phyloP scores from a whole-genome alignment of 208 protist species.

The Trypanosoma caninum region DNA sequence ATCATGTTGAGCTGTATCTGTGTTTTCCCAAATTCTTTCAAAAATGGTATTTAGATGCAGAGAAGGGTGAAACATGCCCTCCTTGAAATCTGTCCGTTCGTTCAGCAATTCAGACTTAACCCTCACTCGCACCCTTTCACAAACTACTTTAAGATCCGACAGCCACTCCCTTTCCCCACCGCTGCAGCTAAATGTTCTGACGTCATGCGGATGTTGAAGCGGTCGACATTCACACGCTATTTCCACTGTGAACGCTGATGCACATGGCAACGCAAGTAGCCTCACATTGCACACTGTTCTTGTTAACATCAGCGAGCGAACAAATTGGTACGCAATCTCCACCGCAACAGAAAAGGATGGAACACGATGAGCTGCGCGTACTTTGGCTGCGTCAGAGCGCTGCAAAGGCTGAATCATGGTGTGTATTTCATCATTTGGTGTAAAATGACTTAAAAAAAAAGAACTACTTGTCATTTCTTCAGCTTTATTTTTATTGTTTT shows the following conservation, averaged over 20 bases:
- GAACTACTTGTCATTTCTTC: background rate
- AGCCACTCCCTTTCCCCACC: background rate
- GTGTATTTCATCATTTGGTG: background rate
- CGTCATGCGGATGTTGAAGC: background rate
- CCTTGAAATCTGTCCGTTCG: background rate
- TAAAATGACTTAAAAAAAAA: background rate
- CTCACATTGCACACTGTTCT: background rate
- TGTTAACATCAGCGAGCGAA: conserved; percentile 4
- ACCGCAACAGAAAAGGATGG: conserved; percentile 42
- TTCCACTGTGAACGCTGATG: conserved; percentile 13
- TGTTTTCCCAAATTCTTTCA: background rate
- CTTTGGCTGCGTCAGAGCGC: conserved; percentile 17
- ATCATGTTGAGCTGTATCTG: background rate
- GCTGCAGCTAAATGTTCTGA: background rate
- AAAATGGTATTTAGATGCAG: background rate
- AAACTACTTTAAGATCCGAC: conserved; percentile 11
- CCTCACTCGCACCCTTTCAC: conserved; percentile 3
- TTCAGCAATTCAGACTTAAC: background rate
- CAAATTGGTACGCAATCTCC: conserved; percentile 21
- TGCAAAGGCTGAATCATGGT: conserved; percentile 25
- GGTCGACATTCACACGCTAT: background rate
- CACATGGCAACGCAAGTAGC: background rate
- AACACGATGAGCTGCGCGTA: conserved; percentile 39
- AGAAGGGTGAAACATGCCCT: background rate
- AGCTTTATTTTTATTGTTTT: no score